phyloP scores from a whole-genome alignment of 441 rosid species.

The Pelargonium citronellum region DNA sequence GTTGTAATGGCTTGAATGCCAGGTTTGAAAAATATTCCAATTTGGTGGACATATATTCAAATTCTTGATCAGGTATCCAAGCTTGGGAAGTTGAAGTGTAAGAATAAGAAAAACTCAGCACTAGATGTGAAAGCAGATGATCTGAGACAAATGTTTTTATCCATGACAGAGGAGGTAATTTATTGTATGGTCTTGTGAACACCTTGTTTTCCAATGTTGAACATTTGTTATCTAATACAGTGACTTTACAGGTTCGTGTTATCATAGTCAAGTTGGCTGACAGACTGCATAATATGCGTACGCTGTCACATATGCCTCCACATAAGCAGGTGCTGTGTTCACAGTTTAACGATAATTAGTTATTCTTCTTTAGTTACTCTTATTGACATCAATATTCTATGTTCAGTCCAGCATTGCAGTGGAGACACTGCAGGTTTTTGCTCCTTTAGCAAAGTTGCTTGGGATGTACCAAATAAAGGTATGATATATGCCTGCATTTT shows the following conservation, averaged over 20 bases:
- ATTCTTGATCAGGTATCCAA: constrained; percentile 63
- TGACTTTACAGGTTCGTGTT: constrained; percentile 73
- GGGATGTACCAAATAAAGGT: constrained; percentile 99
- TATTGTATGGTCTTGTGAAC: not conserved
- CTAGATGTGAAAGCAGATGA: constrained; percentile 99
- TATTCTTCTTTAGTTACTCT: constrained; percentile 1
- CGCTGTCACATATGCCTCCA: constrained; percentile 86
- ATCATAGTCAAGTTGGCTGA: constrained; percentile 97
- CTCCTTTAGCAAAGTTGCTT: constrained; percentile 88
- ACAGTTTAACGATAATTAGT: not conserved
- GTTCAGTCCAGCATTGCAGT: constrained; percentile 86
- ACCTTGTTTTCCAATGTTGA: not conserved
- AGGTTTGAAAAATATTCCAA: not conserved
- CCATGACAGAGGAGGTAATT: constrained; percentile 94
- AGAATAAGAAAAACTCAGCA: constrained; percentile 55
- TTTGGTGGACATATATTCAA: not conserved
- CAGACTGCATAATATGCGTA: constrained; percentile 96
- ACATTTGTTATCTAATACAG: constrained; percentile 19
- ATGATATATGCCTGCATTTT: constrained; percentile 11
- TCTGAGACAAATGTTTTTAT: constrained; percentile 91
- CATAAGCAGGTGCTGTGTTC: constrained; percentile 70
- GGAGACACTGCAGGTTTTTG: constrained; percentile 96
- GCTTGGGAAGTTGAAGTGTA: constrained; percentile 81
- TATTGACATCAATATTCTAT: constrained; percentile 25
- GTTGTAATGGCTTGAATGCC: not conserved